Evolutionary conservation across 2,329 filamentous ascomycete genomes (phyloP).

Genomic region (Colletotrichum higginsianum): DNA sequence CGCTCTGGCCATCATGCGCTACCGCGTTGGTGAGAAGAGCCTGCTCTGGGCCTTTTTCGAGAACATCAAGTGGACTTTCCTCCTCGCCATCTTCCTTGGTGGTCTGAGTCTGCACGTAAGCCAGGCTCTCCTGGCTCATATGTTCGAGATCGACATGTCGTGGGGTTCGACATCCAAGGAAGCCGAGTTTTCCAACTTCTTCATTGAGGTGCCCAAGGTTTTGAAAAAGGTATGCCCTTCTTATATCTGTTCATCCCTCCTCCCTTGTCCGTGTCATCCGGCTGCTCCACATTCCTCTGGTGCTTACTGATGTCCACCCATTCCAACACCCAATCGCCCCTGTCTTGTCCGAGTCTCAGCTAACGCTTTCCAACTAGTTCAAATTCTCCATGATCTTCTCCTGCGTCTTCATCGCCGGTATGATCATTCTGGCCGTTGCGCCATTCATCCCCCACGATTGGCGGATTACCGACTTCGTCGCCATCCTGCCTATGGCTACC

Average conservation of each 20-base stretch:
- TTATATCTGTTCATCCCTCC: conserved; percentile 48
- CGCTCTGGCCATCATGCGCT: conserved; percentile 79
- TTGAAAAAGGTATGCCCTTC: conserved; percentile 77
- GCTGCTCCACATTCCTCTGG: conserved; percentile 47
- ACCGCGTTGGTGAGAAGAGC: conserved; percentile 76
- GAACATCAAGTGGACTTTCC: conserved; percentile 81
- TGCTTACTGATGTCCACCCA: conserved; percentile 47
- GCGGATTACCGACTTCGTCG: conserved; percentile 80
- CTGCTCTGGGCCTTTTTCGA: conserved; percentile 71
- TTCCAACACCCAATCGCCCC: neutral
- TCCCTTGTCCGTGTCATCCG: conserved; percentile 27
- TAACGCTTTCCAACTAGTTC: conserved; percentile 63
- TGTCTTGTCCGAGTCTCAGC: conserved; percentile 13
- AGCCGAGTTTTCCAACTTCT: conserved; percentile 85
- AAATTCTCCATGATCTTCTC: conserved; percentile 79
- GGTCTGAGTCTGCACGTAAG: conserved; percentile 86
- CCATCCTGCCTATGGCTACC: conserved; percentile 82
- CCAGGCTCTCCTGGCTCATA: conserved; percentile 84
- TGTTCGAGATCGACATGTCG: conserved; percentile 88
- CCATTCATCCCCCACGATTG: conserved; percentile 76
- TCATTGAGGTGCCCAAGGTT: conserved; percentile 86
- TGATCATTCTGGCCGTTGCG: conserved; percentile 75
- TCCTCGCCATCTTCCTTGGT: conserved; percentile 86
- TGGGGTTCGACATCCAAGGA: conserved; percentile 92
- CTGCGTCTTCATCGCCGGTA: conserved; percentile 69